phyloP scores from a whole-genome alignment of 176 grass and related monocot genomes.

The Tillandsia leiboldiana region DNA sequence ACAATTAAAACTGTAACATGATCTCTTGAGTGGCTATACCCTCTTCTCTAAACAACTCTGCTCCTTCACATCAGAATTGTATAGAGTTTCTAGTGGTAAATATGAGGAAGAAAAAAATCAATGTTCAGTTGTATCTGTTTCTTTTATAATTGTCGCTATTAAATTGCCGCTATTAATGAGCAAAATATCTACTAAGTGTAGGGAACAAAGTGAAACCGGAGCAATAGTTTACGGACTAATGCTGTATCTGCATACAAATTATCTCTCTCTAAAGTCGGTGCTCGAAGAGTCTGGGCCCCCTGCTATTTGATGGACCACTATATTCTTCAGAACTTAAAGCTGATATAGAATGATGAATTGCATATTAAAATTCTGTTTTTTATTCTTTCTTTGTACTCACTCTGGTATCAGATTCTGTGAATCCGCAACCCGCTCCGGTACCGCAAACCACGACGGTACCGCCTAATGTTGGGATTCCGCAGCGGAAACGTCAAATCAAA shows the following conservation, averaged over 20 bases:
- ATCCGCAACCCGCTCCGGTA: no score
- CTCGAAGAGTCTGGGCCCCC: no score
- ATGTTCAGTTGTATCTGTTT: constrained; percentile 10
- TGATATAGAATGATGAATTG: not conserved
- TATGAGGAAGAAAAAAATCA: not conserved
- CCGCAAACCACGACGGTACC: no score
- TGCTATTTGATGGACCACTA: no score
- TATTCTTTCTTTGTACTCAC: not conserved
- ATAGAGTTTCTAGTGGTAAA: not conserved
- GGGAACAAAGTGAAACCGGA: no score
- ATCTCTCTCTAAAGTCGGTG: no score
- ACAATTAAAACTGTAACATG: no score
- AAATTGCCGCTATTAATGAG: not conserved
- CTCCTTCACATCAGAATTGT: not conserved
- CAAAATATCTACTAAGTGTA: not conserved
- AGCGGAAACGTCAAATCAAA: no score
- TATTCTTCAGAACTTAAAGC: no score
- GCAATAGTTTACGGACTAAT: not conserved
- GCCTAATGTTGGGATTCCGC: no score
- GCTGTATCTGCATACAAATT: not conserved
- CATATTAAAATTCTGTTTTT: not conserved
- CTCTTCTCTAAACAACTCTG: not conserved
- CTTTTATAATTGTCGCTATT: not conserved
- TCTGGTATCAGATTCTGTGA: no score
- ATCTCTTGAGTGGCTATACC: no score